These are phyloP conservation scores for Cyberlindnera meyerae DNA, from an alignment of 805 yeast genomes.

Conservation along the genomic window DNA sequence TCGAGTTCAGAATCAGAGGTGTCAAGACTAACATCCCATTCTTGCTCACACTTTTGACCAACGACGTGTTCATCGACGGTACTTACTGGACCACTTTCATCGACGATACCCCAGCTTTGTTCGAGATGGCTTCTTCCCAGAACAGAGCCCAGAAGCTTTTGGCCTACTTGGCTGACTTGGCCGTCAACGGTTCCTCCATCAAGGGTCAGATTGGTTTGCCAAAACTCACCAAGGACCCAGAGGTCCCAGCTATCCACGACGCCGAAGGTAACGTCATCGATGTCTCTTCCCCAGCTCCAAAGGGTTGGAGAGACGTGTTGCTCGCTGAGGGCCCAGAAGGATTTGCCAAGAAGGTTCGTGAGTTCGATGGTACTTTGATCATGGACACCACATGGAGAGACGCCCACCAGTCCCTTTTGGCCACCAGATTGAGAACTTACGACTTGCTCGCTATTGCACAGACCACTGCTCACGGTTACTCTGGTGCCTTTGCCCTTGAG, in stretches of 20 bases:
- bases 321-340: slow-evolving; percentile 82
- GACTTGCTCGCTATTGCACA: slow-evolving; percentile 91
- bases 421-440: slow-evolving; percentile 94
- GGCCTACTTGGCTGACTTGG: slow-evolving; percentile 86
- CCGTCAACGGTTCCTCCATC: slow-evolving; percentile 93
- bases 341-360: slow-evolving; percentile 85
- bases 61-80: slow-evolving; percentile 81
- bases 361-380: slow-evolving; percentile 77
- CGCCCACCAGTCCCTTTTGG: slow-evolving; percentile 96
- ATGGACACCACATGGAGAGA: slow-evolving; percentile 99
- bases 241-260: slow-evolving; percentile 68
- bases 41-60: slow-evolving; percentile 83
- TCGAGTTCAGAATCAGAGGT: slow-evolving; percentile 98
- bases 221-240: slow-evolving; percentile 69
- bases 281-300: slow-evolving; percentile 48
- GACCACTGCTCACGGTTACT: slow-evolving; percentile 83
- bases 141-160: slow-evolving; percentile 95
- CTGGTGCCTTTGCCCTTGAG: slow-evolving; percentile 91
- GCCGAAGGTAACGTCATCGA: slow-evolving; percentile 55
- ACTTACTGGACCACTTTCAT: slow-evolving; percentile 97
- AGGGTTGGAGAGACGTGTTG: slow-evolving; percentile 91
- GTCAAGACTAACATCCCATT: slow-evolving; percentile 98
- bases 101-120: slow-evolving; percentile 94
- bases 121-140: slow-evolving; percentile 90
- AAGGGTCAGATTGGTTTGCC: slow-evolving; percentile 95